Evolutionary conservation across 495 filamentous ascomycete species (phyloP), one percentile per base, ranked within the genome.

Genomic region (Friedmanniomyces endolithicus): DNA sequence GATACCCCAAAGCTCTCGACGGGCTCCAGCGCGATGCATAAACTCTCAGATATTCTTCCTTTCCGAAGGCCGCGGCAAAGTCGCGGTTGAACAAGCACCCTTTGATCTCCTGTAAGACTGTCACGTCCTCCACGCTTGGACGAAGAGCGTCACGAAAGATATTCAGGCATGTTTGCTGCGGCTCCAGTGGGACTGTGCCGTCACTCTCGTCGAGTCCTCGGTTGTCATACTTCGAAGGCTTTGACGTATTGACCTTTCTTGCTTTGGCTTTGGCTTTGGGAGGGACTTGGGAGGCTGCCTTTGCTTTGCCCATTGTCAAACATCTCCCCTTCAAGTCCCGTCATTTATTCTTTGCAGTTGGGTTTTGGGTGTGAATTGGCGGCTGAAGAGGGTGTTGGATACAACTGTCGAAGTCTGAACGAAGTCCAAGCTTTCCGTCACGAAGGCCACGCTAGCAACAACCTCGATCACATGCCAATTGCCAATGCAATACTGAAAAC

Each of bases 11-110:
- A 2, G 87, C 86, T 39, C 92, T 69, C 33, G 81, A 78, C 11
- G 90, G 83, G 65, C 87, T 94, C 87, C 87, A 98, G 51, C 92
- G 73, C 55, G 86, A 75, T 4, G 87, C 85, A 71, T 98, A 98
- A 6, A 84, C 88, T 39, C 82, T 74, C 19, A 94, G 72, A 37
- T 81, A 72, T 43, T 82, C 80, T 35, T 80, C 71, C 29, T 67
- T 65, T 0, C 81, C 85, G 67, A 98, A 98, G 0, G 90, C 90
- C 6, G 71, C 70, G 27, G 75, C 71, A 67, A 95, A 97, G 63
- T 96, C 85, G 20, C 92, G 77, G 59, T 87, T 81, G 65, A 83
- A 96, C 0, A 97, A 74, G 53, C 89, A 84, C 6, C 77, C 69
- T 65, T 97, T 98, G 23, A 97, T 77, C 19, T 78, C 75, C 64